These are phyloP conservation scores for Colletotrichum sp. DNA, from an alignment of 2,329 filamentous ascomycete genomes.

Conservation along the genomic window DNA sequence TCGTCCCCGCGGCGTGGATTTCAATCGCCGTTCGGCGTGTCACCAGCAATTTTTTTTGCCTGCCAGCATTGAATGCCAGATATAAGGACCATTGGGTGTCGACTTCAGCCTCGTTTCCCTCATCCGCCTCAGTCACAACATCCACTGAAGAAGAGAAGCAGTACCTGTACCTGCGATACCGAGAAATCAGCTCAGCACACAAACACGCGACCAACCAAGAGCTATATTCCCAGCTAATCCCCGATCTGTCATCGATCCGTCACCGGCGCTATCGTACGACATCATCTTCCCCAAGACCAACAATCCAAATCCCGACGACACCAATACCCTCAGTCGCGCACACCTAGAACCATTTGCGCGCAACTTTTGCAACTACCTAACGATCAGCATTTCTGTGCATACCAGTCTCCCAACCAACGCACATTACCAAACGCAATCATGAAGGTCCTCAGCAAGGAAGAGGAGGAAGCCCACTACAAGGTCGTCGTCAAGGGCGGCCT, in stretches of 20 bases:
- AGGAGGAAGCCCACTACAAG: constrained; percentile 85
- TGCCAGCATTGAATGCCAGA: neutral
- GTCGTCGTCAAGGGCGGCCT: constrained; percentile 81
- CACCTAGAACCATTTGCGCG: neutral
- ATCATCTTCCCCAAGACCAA: constrained; percentile 1
- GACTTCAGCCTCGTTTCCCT: neutral
- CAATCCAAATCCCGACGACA: constrained; percentile 1
- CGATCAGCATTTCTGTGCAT: neutral
- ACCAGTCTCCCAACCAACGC: neutral
- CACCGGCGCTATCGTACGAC: constrained; percentile 13
- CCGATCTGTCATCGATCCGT: constrained; percentile 16
- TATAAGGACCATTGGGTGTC: constrained; percentile 6
- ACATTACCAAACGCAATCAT: constrained; percentile 55
- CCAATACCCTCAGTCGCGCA: neutral
- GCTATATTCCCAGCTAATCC: neutral
- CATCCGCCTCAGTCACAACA: neutral
- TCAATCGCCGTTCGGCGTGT: constrained; percentile 14
- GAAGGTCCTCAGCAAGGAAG: constrained; percentile 96
- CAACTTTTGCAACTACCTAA: neutral
- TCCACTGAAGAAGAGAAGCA: neutral
- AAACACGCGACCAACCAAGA: neutral
- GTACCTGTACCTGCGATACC: neutral
- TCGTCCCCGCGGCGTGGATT: neutral
- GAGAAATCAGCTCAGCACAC: neutral
- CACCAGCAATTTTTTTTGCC: neutral